Evolutionary conservation across 306 rosid genomes (phyloP), one percentile per base, ranked within the genome.

Genomic region (Vigna reflexopilosa): DNA sequence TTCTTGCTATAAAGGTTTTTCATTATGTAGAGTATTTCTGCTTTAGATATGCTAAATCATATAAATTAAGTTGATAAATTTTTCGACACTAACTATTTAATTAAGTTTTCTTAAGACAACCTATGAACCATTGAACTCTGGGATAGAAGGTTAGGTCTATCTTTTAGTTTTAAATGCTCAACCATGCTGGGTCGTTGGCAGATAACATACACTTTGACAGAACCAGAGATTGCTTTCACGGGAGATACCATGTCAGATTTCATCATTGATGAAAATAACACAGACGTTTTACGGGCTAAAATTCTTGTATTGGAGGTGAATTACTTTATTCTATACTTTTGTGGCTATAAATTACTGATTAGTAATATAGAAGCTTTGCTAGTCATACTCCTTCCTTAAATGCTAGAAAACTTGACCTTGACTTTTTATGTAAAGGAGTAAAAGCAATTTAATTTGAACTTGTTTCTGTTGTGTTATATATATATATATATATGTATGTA

Each of bases 201-300:
- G 98, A 87, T 95, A 76, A 89, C 97, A 61, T 17, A 92, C 84
- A 92, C 96, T 57, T 49, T 86, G 80, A 79, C 85, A 70, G 93
- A 91, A 65, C 98, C 98, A 42, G 90, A 87, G 86, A 71, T 95
- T 70, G 98, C 98, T 79, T 95, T 95, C 91, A 92, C 98, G 0
- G 98, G 98, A 61, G 98, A 92, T 83, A 92, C 98, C 78, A 95
- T 69, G 16, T 80, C 89, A 13, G 98, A 93, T 71, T 93, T 91
- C 84, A 89, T 93, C 64, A 61, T 82, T 62, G 94, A 93, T 73
- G 77, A 82, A 80, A 81, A 54, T 67, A 94, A 94, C 77, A 44
- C 70, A 11, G 99, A 95, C 80, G 91, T 82, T 67, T 82, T 93
- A 87, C 87, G 79, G 78, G 93, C 99, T 16, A 95, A 77, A 83